Evolutionary conservation across 2,329 filamentous ascomycete species (phyloP).

Genomic region (Botrytis fabae): DNA sequence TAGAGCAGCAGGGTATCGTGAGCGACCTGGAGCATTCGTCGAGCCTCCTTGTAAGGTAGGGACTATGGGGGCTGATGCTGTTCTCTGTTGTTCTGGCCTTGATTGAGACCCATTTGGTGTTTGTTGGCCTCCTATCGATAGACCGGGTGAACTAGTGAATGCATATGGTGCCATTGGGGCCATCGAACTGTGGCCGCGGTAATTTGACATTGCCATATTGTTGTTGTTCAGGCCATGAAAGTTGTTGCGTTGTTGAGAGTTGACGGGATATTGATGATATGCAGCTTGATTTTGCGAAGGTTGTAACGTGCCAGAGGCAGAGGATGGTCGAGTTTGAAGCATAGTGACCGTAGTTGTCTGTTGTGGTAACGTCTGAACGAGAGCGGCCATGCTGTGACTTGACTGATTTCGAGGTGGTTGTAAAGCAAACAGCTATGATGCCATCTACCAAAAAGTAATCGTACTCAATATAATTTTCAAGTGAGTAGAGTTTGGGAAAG

Average conservation of each 20-base stretch:
- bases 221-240: constrained; percentile 54
- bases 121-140: constrained; percentile 50
- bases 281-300: constrained; percentile 38
- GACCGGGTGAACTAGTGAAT: constrained; percentile 68
- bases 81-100: constrained; percentile 53
- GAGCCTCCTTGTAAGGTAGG: constrained; percentile 42
- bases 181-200: constrained; percentile 52
- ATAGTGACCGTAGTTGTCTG: constrained; percentile 72
- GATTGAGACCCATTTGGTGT: constrained; percentile 48
- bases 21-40: constrained; percentile 41
- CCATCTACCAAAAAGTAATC: constrained; percentile 30
- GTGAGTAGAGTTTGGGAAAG: constrained; percentile 9
- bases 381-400: constrained; percentile 70
- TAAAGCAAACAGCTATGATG: constrained; percentile 31
- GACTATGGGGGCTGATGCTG: constrained; percentile 52
- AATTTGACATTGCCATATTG: constrained; percentile 49
- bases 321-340: constrained; percentile 71
- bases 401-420: constrained; percentile 28
- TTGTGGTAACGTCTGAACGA: constrained; percentile 79
- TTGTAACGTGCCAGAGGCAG: constrained; percentile 55
- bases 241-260: constrained; percentile 50
- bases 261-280: constrained; percentile 51
- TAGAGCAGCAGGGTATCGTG: constrained; percentile 51
- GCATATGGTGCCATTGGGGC: constrained; percentile 73
- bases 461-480: constrained; percentile 12